Percentiles rank a stretch among this genome's conserved stretches.
phyloP scores from a whole-genome alignment of 148 eudicot species.

The Spergularia marina region DNA sequence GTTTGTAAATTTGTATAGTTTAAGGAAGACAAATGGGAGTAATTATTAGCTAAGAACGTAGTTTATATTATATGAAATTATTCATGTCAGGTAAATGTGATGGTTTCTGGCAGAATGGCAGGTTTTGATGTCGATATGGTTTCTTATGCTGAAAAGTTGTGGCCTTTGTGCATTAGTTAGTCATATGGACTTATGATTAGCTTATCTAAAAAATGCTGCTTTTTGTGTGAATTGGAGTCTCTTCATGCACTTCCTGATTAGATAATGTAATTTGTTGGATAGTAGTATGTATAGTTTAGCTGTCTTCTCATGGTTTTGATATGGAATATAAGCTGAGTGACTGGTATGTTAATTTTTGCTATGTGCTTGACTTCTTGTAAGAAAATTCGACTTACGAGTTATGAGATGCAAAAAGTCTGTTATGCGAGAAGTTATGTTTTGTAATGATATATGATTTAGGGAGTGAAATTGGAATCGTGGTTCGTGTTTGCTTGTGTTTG shows the following conservation, averaged over 20 bases:
- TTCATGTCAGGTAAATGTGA: not conserved
- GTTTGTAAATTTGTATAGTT: not conserved
- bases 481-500: not conserved
- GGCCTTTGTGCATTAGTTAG: not conserved
- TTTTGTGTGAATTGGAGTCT: not conserved
- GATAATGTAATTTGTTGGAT: not conserved
- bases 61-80: not conserved
- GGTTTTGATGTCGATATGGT: not conserved
- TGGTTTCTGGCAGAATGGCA: not conserved
- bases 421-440: constrained; percentile 1
- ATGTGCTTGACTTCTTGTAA: not conserved
- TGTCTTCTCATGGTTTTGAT: not conserved
- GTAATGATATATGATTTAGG: not conserved
- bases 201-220: not conserved
- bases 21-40: not conserved
- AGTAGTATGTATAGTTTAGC: not conserved
- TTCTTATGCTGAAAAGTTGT: not conserved
- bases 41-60: not conserved
- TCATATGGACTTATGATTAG: not conserved
- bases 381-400: not conserved
- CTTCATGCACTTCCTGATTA: not conserved
- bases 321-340: not conserved
- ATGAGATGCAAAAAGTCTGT: not conserved
- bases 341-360: not conserved
- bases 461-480: not conserved